These are phyloP conservation scores for Plasmodium berghei DNA, from an alignment of 169 alveolate genomes.

Conservation along the genomic window DNA sequence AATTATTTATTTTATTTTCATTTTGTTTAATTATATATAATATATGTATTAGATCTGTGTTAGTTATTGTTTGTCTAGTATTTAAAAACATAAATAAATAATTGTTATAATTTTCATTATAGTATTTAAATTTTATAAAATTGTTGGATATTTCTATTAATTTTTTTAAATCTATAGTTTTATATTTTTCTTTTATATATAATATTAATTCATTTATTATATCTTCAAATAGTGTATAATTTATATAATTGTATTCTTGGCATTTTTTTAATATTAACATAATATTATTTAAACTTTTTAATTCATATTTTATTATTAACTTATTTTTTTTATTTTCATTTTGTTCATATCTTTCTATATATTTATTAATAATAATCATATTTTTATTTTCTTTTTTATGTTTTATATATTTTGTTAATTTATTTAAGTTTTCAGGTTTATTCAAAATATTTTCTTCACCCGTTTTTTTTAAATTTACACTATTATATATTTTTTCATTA, in stretches of 20 bases:
- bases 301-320: constrained; percentile 25
- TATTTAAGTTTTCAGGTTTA: background rate
- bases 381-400: constrained; percentile 5
- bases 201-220: background rate
- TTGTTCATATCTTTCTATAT: constrained; percentile 12
- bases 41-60: constrained; percentile 12
- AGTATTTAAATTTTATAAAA: constrained; percentile 34
- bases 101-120: constrained; percentile 13
- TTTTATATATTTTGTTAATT: too few species aligned
- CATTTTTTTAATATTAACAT: constrained; percentile 29
- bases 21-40: background rate
- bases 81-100: constrained; percentile 6
- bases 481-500: background rate
- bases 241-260: constrained; percentile 31
- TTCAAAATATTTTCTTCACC: background rate
- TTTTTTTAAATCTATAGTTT: constrained; percentile 5
- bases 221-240: constrained; percentile 17
- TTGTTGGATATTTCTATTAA: constrained; percentile 5
- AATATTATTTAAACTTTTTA: background rate
- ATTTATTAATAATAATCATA: constrained; percentile 1
- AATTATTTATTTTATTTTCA: constrained; percentile 8
- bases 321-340: constrained; percentile 23
- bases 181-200: background rate
- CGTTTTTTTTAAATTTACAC: background rate
- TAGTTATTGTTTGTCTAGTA: background rate